phyloP scores from a whole-genome alignment of 768 basidiomycete genomes.

The Clitopilus hobsonii region DNA sequence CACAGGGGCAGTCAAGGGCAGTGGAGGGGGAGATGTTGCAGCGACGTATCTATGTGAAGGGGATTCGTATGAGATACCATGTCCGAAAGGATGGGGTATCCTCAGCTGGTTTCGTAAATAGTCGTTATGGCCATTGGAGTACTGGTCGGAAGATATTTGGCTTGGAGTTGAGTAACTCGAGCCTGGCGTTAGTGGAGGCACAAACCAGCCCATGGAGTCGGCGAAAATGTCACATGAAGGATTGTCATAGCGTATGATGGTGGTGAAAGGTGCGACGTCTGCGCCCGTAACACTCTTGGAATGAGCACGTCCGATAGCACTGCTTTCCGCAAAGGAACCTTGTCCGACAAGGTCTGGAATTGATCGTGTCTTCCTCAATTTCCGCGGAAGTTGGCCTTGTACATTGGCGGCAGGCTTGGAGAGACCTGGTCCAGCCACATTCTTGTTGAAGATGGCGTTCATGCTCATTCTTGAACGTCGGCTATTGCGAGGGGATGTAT shows the following conservation, averaged over 20 bases:
- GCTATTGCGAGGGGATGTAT: conserved; percentile 39
- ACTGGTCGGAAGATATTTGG: conserved; percentile 19
- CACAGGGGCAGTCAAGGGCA: conserved; percentile 19
- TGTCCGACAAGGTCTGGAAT: conserved; percentile 51
- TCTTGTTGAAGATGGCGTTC: conserved; percentile 48
- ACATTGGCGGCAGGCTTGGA: conserved; percentile 21
- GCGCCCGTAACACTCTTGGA: conserved; percentile 77
- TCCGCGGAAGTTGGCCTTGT: conserved; percentile 33
- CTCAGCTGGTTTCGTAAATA: conserved; percentile 16
- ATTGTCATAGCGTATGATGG: conserved; percentile 19
- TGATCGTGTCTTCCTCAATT: conserved; percentile 69
- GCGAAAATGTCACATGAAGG: conserved; percentile 52
- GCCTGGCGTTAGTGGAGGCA: conserved; percentile 30
- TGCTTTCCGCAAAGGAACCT: conserved; percentile 3
- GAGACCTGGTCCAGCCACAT: conserved; percentile 19
- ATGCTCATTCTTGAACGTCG: conserved; percentile 68
- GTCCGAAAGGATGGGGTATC: conserved; percentile 59
- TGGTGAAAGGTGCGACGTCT: conserved; percentile 47
- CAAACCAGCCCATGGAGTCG: conserved; percentile 59
- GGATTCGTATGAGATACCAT: conserved; percentile 56
- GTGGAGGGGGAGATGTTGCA: conserved; percentile 29
- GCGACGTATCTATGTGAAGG: conserved; percentile 42
- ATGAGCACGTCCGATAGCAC: conserved; percentile 53
- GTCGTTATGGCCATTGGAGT: conserved; percentile 17
- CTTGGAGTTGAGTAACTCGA: conserved; percentile 29